phyloP scores from a whole-genome alignment of 768 basidiomycete species.

The Tulasnella sp. region DNA sequence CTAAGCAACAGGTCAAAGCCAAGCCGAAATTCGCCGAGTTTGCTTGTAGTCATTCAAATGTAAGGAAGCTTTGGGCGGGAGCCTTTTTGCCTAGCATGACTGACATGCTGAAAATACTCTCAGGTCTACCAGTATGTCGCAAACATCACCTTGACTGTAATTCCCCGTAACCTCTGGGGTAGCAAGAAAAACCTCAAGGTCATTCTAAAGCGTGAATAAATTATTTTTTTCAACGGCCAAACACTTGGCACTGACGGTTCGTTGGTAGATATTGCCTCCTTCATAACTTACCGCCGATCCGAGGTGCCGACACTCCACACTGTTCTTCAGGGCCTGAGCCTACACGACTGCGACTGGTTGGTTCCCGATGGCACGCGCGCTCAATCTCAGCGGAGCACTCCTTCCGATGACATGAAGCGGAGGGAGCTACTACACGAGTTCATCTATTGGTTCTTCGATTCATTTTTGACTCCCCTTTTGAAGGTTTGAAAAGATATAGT shows the following conservation, averaged over 20 bases:
- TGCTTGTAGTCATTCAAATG: slow-evolving; percentile 54
- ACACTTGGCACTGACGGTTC: neutral
- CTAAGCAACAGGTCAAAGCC: slow-evolving; percentile 32
- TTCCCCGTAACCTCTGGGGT: slow-evolving; percentile 76
- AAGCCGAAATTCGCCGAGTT: slow-evolving; percentile 80
- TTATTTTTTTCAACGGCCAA: neutral
- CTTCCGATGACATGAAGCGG: slow-evolving; percentile 63
- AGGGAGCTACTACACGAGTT: slow-evolving; percentile 79
- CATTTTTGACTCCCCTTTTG: slow-evolving; percentile 67
- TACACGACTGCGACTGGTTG: slow-evolving; percentile 73
- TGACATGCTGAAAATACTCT: neutral
- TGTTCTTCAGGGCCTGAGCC: slow-evolving; percentile 64
- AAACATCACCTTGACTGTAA: slow-evolving; percentile 52
- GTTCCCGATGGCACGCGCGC: neutral
- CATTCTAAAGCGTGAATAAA: slow-evolving; percentile 43
- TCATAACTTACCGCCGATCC: slow-evolving; percentile 66
- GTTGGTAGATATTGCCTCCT: slow-evolving; percentile 53
- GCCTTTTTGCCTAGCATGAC: neutral
- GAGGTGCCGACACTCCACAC: slow-evolving; percentile 71
- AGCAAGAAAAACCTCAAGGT: slow-evolving; percentile 50
- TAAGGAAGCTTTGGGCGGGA: slow-evolving; percentile 25
- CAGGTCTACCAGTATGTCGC: slow-evolving; percentile 65
- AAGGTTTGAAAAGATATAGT: slow-evolving; percentile 42
- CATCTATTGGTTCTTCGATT: slow-evolving; percentile 90
- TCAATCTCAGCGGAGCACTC: slow-evolving; percentile 33